A percentile compares a stretch with the other conserved stretches of the same genome.
These are phyloP conservation scores for Vaccinium myrtillus DNA, from an alignment of 148 eudicot species.

Conservation along the genomic window DNA sequence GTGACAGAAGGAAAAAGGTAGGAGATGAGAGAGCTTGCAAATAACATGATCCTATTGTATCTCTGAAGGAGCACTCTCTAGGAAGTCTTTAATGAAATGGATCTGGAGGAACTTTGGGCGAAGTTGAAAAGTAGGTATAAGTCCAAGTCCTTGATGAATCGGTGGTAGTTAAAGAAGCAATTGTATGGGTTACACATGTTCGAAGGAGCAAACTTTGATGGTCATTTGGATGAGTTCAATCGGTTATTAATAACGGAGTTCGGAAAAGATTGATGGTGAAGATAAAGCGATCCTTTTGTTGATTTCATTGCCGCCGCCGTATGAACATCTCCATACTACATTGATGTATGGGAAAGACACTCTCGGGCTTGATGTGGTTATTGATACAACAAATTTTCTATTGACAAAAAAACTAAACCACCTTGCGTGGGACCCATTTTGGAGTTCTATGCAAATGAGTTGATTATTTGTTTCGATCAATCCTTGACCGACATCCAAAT, in stretches of 20 bases:
- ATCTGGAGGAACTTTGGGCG: background rate
- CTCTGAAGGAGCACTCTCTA: background rate
- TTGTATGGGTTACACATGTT: background rate
- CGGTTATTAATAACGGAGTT: background rate
- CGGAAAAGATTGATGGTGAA: background rate
- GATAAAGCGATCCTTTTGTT: background rate
- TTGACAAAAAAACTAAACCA: too few species aligned
- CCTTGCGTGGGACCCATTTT: too few species aligned
- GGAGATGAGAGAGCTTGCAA: constrained; percentile 1
- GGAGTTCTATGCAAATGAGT: too few species aligned
- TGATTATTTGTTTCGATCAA: too few species aligned
- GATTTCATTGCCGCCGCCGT: too few species aligned
- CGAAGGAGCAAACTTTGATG: background rate
- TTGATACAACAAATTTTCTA: too few species aligned
- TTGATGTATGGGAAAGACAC: too few species aligned
- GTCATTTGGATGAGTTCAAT: background rate
- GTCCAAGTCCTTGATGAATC: background rate
- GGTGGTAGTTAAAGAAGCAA: background rate
- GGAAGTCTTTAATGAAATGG: background rate
- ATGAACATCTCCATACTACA: too few species aligned
- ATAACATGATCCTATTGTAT: background rate
- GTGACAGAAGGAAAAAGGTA: background rate
- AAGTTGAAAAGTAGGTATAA: background rate
- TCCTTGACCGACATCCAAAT: too few species aligned
- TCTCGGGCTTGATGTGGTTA: too few species aligned